These are phyloP conservation scores for Piedraia hortae DNA, from an alignment of 2,329 filamentous ascomycete genomes.

Conservation along the genomic window DNA sequence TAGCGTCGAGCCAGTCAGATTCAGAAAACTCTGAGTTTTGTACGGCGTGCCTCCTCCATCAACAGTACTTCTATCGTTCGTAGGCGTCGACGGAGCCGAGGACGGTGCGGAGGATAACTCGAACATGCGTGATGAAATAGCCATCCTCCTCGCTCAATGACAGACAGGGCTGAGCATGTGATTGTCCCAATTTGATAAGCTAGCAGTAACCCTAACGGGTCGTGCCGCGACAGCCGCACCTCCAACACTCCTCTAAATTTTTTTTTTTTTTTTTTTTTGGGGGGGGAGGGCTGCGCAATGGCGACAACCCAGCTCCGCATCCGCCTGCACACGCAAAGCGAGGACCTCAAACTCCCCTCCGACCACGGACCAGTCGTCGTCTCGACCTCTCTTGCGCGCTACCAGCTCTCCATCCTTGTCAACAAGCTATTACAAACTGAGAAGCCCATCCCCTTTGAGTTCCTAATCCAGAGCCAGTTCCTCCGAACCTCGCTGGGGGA, in stretches of 20 bases:
- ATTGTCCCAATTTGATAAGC: no score
- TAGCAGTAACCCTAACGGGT: no score
- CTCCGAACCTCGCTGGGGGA: constrained; percentile 72
- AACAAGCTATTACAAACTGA: constrained; percentile 30
- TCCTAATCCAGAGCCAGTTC: constrained; percentile 82
- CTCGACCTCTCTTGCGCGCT: constrained; percentile 29
- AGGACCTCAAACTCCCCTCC: constrained; percentile 25
- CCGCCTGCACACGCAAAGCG: constrained; percentile 24
- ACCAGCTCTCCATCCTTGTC: constrained; percentile 33
- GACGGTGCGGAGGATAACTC: constrained; percentile 24
- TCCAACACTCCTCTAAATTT: no score
- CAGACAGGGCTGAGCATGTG: no score
- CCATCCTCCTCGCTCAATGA: constrained; percentile 6
- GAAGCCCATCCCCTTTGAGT: constrained; percentile 60
- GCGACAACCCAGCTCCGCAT: constrained; percentile 24
- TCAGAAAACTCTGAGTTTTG: constrained; percentile 52
- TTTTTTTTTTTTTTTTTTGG: no score
- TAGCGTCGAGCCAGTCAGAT: constrained; percentile 69
- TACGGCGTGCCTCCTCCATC: constrained; percentile 19
- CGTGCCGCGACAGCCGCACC: no score
- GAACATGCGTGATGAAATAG: constrained; percentile 28
- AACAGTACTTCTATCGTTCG: constrained; percentile 3
- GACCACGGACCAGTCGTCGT: constrained; percentile 29
- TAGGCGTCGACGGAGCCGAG: constrained; percentile 6
- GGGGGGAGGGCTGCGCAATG: no score